Base-by-base conservation (phyloP, 2,329 filamentous ascomycete species). In the Botryotinia globosa region DNA sequence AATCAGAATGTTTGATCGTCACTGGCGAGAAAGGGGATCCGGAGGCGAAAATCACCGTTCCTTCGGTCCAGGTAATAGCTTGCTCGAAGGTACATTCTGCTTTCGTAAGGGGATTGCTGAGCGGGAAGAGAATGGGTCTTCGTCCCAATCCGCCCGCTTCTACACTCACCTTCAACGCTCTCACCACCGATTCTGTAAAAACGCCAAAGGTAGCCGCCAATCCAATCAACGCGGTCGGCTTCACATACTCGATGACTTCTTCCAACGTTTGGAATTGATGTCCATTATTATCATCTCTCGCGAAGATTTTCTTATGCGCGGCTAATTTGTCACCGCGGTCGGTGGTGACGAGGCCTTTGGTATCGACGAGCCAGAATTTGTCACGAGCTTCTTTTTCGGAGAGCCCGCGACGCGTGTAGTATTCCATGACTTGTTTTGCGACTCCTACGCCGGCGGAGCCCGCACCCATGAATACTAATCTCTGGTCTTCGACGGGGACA, bases 291-390 rank as follows among this genome's bases (percentile, higher is more conserved):
- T 91, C 89, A 25, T 82, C 83, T 69, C 89, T 87, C 45, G 89
- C 88, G 78, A 91, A 91, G 82, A 91, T 90, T 83, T 91, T 89
- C 84, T 93, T 93, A 84, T 99, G 96, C 79, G 97, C 92, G 54
- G 95, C 94, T 58, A 99, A 90, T 82, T 91, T 93, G 85, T 98
- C 96, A 72, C 95, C 95, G 74, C 96, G 93, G 85, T 99, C 95
- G 75, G 88, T 87, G 76, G 96, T 97, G 69, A 99, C 95, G 34
- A 99, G 91, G 78, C 96, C 96, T 86, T 96, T 95, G 80, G 94
- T 97, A 85, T 98, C 96, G 74, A 98, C 94, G 65, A 99, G 92
- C 89, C 92, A 98, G 88, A 99, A 98, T 86, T 96, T 96, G 80
- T 91, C 89, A 79, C 91, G 90, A 72, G 96, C 96, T 76, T 93